Evolutionary conservation across 2,329 filamentous ascomycete species (phyloP), one percentile per base, ranked within the genome.

Genomic region (Diaporthe australafricana): DNA sequence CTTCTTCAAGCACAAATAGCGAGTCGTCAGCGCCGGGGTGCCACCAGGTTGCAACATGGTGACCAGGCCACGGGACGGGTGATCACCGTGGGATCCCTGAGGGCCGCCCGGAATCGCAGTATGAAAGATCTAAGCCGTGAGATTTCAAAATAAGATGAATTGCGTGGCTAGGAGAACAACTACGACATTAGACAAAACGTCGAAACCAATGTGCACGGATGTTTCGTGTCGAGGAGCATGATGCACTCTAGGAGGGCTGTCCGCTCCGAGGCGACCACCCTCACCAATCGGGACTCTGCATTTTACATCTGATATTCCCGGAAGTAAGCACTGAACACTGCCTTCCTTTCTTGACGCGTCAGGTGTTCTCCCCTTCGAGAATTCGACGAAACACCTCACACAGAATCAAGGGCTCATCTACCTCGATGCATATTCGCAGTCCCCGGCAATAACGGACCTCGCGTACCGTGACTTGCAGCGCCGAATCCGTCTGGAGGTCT

Each of bases 171-270:
- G 30, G 35, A 27, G n/a, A n/a, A n/a, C n/a, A n/a, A n/a, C n/a
- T n/a, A n/a, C n/a, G n/a, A n/a, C n/a, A n/a, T n/a, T n/a, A n/a
- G n/a, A n/a, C n/a, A n/a, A 35, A 55, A 12, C 52, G n/a, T 14
- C 11, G 6, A 30, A 38, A 38, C 6, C n/a, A 11, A 11, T 6
- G 60, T 27, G 60, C 60, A 65, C 60, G 60, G 60, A 65, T 50
- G 60, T 65, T 65, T 65, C 60, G 60, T 65, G 60, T 65, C 42
- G 60, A 22, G n/a, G n/a, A 50, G n/a, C 45, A 38, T 65, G 60
- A 65, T 20, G 60, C 60, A 65, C 30, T 5, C 60, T 65, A 65
- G 6, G 14, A 38, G 42, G 12, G 47, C 40, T 20, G n/a, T 17
- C 57, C 40, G 40, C 57, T 32, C 42, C 42, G 57, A n/a, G 12